A percentile compares a stretch with the other conserved stretches of the same genome.
These are phyloP conservation scores for Apocynum venetum DNA, from an alignment of 257 asterid species.

Conservation along the genomic window DNA sequence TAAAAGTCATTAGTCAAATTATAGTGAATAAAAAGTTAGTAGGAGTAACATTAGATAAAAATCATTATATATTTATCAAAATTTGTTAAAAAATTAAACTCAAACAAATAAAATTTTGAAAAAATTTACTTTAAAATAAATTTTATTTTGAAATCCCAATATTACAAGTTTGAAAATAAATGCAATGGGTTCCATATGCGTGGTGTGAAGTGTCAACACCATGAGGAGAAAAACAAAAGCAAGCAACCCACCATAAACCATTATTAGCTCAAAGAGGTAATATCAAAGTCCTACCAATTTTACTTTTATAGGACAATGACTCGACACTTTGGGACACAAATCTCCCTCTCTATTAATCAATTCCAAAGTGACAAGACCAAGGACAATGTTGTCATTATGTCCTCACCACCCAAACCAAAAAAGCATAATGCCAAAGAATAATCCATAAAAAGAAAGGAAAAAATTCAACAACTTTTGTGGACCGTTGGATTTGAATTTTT, in stretches of 20 bases:
- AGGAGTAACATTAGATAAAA: too few relatives aligned
- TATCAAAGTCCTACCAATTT: neutral
- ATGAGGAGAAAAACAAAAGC: neutral
- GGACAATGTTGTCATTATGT: constrained; percentile 18
- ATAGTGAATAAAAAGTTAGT: too few relatives aligned
- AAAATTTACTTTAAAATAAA: too few relatives aligned
- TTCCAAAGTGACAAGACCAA: neutral
- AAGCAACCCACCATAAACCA: neutral
- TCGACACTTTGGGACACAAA: constrained; percentile 6
- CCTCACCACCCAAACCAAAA: neutral
- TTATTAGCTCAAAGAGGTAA: neutral
- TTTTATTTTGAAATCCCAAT: too few relatives aligned
- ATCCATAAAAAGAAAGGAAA: neutral
- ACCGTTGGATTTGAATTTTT: constrained; percentile 2
- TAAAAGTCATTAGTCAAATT: too few relatives aligned
- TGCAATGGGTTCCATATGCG: neutral
- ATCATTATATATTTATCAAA: too few relatives aligned
- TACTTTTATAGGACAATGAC: constrained; percentile 16
- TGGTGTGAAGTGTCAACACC: constrained; percentile 1
- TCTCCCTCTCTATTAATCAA: neutral
- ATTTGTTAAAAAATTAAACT: too few relatives aligned
- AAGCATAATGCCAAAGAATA: constrained; percentile 7
- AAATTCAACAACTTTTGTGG: neutral
- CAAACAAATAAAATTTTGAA: too few relatives aligned
- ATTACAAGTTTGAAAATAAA: neutral